Base-by-base conservation (phyloP, 2,329 filamentous ascomycete genomes). In the Botryotinia globosa region DNA sequence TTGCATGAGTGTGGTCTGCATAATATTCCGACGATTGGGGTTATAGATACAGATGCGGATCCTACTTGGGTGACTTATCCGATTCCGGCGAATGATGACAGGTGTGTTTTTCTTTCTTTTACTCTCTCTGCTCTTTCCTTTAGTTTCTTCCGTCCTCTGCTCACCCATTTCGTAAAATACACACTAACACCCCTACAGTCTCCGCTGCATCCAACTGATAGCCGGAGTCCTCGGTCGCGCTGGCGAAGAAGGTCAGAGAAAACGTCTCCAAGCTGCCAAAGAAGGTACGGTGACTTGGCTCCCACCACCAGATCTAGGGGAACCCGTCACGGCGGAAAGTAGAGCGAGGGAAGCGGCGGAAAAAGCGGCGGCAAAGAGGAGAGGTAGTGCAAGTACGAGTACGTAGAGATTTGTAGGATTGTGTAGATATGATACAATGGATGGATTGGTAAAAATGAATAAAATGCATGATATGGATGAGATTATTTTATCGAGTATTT, bases 1-100 rank as follows among this genome's bases (percentile, higher is more conserved):
- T 85, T 99, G 79, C 94, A 96, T 82, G 96, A 99, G 85, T 98
- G 96, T 81, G 93, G 92, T 0, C 81, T 94, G 73, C 91, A 93
- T 81, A 93, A 91, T 79, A 92, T 99, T 73, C 96, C 96, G 1
- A 98, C 96, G 0, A 96, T 99, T 79, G 96, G 95, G 64, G 87
- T 99, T 73, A 92, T 98, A 77, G 96, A 99, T 82, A 98, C 96
- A 1, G 92, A 99, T 82, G 91, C 90, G 3, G 92, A 98, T 82
- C 93, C 96, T 0, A 93, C 93, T 0, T 95, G 93, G 89, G 94
- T 98, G 68, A 98, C 96, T 6, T 99, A 99, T 81, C 92, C 93
- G 22, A 98, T 99, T 77, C 96, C 96, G 2, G 94, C 94, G 68
- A 99, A 99, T 82, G 96, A 99, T 80, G 96, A 99, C 86, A 94